Base-by-base conservation (phyloP, 2,329 filamentous ascomycete genomes). In the Cladosporium oxysporum region DNA sequence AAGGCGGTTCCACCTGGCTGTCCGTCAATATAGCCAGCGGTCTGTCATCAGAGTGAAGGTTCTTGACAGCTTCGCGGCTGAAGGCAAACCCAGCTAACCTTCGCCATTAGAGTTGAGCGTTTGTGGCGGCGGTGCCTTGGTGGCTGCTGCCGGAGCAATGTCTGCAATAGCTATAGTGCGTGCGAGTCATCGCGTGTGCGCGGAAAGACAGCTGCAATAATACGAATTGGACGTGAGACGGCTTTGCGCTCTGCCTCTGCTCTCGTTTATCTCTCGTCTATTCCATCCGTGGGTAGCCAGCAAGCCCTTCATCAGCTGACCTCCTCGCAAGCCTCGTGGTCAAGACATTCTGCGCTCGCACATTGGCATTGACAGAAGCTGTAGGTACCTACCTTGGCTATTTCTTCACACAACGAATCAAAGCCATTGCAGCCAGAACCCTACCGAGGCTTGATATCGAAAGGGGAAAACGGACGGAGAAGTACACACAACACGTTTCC, bases 121-220 rank as follows among this genome's bases (percentile, higher is more conserved):
- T 3, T 29, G 52, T 31, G 52, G 52, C 28, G 50, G 26, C 26
- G 50, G 50, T 29, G 28, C 37, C 18, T 53, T 53, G 7, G 50
- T 53, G 18, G 52, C 52, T 33, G 52, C 29, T 5, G 28, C n/a
- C 52, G 52, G 52, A 55, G 52, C 52, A 55, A 12, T 55, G 52
- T 55, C 52, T 55, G 29, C 26, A 47, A 47, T 12, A n/a, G 41
- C 41, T 21, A 47, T 47, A 47, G 41, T 47, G 41, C 41, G n/a
- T 21, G 41, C 41, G 41, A 47, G 41, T 47, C 41, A 47, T 47
- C 41, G 41, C 41, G 12, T 23, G 41, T 47, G 41, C 41, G 41
- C 41, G 41, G 41, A 47, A 21, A 21, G 33, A 3, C 6, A n/a
- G 41, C 41, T 47, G 41, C 41, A 47, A 47, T 21, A 21, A 47